phyloP scores from a whole-genome alignment of 371 early-diverging fungal species.

The Rhizopus stolonifer region DNA sequence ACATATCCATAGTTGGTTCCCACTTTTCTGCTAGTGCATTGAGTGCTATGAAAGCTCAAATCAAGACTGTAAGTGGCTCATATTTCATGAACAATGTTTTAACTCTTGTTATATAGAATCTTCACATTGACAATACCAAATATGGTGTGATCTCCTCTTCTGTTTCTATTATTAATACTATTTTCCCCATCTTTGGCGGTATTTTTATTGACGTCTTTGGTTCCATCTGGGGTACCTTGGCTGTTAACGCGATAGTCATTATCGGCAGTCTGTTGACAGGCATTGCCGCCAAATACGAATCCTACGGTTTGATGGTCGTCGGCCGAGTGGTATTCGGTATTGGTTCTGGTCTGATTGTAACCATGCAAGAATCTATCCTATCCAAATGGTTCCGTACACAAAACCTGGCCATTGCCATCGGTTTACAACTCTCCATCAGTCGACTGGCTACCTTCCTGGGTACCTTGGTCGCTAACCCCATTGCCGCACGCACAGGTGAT shows the following conservation, averaged over 20 bases:
- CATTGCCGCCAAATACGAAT: conserved; percentile 51
- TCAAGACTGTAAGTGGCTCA: conserved; percentile 52
- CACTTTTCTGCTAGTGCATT: conserved; percentile 75
- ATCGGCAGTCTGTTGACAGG: conserved; percentile 61
- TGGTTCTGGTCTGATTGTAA: conserved; percentile 67
- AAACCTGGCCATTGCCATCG: conserved; percentile 60
- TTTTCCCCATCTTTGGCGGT: conserved; percentile 67
- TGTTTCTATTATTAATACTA: conserved; percentile 68
- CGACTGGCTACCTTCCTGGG: conserved; percentile 52
- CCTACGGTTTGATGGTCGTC: conserved; percentile 55
- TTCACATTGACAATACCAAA: conserved; percentile 62
- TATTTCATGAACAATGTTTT: neutral
- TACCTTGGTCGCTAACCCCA: conserved; percentile 33
- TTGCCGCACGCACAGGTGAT: conserved; percentile 31
- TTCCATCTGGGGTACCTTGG: conserved; percentile 57
- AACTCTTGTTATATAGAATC: conserved; percentile 1
- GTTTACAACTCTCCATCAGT: conserved; percentile 64
- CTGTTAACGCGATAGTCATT: conserved; percentile 59
- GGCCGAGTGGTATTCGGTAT: conserved; percentile 70
- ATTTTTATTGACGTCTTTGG: conserved; percentile 70
- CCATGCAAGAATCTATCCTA: conserved; percentile 71
- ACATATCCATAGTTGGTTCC: conserved; percentile 54
- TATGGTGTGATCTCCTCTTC: conserved; percentile 72
- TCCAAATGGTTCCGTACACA: conserved; percentile 73
- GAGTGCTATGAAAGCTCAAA: conserved; percentile 62